Conservation (phyloP, 495 filamentous ascomycete species). For the Friedmanniomyces simplex region DNA sequence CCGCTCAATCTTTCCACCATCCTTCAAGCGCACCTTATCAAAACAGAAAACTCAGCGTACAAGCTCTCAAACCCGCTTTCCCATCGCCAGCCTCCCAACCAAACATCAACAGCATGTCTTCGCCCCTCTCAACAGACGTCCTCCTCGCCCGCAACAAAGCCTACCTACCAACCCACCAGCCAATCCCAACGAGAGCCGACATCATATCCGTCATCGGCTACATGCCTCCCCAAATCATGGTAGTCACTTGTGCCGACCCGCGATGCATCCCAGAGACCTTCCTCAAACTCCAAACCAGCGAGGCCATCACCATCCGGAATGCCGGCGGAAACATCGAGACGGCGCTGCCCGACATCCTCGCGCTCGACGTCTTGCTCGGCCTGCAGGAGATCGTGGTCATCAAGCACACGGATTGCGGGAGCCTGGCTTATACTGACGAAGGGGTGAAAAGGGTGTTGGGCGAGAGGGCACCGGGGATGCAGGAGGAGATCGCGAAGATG, state of each 20-base stretch:
- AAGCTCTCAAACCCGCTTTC: too few relatives aligned
- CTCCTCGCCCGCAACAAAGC: not conserved
- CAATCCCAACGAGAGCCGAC: not conserved
- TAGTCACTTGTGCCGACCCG: conserved; percentile 8
- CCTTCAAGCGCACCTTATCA: too few relatives aligned
- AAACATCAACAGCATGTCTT: not conserved
- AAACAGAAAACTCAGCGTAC: not conserved
- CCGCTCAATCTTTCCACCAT: too few relatives aligned
- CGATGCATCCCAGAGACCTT: conserved; percentile 7
- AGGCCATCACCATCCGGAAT: not conserved
- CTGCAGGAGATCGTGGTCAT: conserved; percentile 3
- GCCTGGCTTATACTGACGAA: not conserved
- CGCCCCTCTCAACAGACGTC: not conserved
- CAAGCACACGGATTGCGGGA: conserved; percentile 9
- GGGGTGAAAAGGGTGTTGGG: not conserved
- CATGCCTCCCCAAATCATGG: not conserved
- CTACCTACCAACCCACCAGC: not conserved
- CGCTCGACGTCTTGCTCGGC: not conserved
- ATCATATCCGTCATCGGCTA: not conserved
- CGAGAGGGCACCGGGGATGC: not conserved
- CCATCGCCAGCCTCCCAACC: too few relatives aligned
- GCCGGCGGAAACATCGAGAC: conserved; percentile 2
- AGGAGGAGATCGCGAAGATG: conserved; percentile 1
- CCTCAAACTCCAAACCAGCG: not conserved
- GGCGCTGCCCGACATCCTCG: not conserved